A percentile compares a stretch with the other conserved stretches of the same genome.
phyloP scores from a whole-genome alignment of 2,329 filamentous ascomycete species.

The Aspergillus sp. region DNA sequence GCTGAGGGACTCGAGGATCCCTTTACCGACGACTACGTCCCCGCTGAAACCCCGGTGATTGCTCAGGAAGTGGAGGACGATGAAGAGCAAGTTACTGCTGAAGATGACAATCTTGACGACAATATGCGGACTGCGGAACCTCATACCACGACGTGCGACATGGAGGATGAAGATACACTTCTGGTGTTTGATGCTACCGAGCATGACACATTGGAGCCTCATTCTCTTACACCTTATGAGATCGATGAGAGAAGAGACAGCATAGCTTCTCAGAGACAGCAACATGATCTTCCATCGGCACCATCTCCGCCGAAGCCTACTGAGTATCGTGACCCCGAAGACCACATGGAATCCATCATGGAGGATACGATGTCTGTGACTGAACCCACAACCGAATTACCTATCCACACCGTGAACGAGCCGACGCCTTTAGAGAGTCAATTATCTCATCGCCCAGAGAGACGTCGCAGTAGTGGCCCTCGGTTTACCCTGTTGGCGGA shows the following conservation, averaged over 20 bases:
- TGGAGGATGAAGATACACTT: constrained; percentile 21
- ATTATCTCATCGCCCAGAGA: background rate
- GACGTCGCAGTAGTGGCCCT: constrained; percentile 32
- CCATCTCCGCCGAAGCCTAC: background rate
- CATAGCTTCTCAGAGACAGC: background rate
- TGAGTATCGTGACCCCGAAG: background rate
- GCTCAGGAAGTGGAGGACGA: constrained; percentile 3
- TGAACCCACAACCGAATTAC: background rate
- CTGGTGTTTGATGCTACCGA: constrained; percentile 13
- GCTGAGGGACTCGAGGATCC: constrained; percentile 18
- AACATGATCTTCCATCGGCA: background rate
- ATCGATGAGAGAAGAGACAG: constrained; percentile 11
- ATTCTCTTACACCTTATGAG: constrained; percentile 20
- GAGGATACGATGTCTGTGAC: background rate
- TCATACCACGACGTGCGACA: background rate
- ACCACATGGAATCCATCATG: background rate
- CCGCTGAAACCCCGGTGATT: background rate
- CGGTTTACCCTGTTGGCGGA: constrained; percentile 65
- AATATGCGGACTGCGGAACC: too few species aligned
- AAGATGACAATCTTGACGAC: constrained; percentile 9
- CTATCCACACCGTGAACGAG: background rate
- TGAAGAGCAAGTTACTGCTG: constrained; percentile 8
- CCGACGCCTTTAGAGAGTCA: background rate
- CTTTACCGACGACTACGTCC: constrained; percentile 12
- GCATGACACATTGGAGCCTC: constrained; percentile 1